phyloP scores from a whole-genome alignment of 2,329 filamentous ascomycete species.

The Paecilomyces variotii region DNA sequence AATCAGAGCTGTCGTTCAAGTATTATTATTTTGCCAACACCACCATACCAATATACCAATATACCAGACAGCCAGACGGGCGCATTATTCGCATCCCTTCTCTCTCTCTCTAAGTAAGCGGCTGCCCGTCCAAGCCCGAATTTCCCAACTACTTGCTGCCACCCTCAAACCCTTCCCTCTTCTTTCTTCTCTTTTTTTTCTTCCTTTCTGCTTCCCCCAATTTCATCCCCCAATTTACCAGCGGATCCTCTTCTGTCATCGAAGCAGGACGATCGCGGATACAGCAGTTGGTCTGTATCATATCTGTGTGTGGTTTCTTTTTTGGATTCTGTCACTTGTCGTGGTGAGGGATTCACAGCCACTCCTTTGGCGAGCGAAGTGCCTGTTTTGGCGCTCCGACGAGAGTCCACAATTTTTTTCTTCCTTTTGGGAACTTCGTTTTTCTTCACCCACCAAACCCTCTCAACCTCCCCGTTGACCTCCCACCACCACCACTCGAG shows the following conservation, averaged over 20 bases:
- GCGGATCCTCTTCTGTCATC: conserved; percentile 12
- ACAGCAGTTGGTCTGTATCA: conserved; percentile 8
- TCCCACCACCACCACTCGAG: not conserved
- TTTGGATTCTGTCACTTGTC: not conserved
- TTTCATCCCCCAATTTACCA: not conserved
- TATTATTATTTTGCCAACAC: too few relatives aligned
- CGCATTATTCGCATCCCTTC: not conserved
- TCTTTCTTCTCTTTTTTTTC: not conserved
- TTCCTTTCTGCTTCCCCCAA: not conserved
- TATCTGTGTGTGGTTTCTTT: conserved; percentile 5
- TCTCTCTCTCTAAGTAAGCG: not conserved
- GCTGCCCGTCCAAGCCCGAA: not conserved
- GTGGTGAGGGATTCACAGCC: conserved; percentile 7
- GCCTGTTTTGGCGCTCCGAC: not conserved
- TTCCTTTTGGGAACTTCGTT: not conserved
- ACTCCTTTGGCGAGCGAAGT: conserved; percentile 3
- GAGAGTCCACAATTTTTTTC: not conserved
- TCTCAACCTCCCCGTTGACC: not conserved
- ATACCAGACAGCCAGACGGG: not conserved
- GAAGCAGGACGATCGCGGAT: conserved; percentile 16
- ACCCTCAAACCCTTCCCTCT: not conserved
- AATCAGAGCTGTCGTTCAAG: too few relatives aligned
- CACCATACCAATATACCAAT: too few relatives aligned
- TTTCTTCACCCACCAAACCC: conserved; percentile 1
- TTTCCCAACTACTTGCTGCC: not conserved